Evolutionary conservation across 2,329 filamentous ascomycete species (phyloP), one percentile per base, ranked within the genome.

Genomic region (Fusarium decemcellulare): DNA sequence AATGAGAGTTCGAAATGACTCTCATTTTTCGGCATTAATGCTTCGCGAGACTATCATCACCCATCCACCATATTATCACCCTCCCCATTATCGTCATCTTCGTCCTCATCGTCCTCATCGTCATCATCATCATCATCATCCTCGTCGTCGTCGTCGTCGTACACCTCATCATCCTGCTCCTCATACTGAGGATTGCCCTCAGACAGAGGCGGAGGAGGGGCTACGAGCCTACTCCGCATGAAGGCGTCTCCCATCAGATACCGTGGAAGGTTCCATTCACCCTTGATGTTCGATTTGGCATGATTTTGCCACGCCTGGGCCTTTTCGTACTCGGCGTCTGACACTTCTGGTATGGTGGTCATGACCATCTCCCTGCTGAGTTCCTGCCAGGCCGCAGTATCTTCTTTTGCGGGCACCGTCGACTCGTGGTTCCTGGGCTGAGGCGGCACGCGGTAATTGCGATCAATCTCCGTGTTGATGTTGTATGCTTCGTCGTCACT

Each of bases 401-500:
- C 56, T n/a, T 61, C 52, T 34, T 40, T 43, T 6, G 23, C 5
- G 10, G 58, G 58, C 12, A 55, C 53, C 29, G 15, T 16, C 10
- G 29, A 39, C 5, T 32, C 14, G 1, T 30, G 30, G 18, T 62
- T 36, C 18, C 58, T 71, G 44, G 43, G 55, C 10, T 43, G 37
- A 7, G 60, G 27, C 29, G 57, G 61, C 42, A 71, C 63, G 23
- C 68, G 65, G 42, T 71, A 71, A 32, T 68, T 65, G 23, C 68
- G 68, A 8, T 71, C 34, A 39, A 71, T 52, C 30, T 71, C 65
- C 3, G 53, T 23, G n/a, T 71, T 69, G 15, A 59, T 61, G 16
- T 62, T 58, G n/a, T 68, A 73, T n/a, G 63, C 67, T 11, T 40
- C 44, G 6, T 65, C 70, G 4, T 62, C 57, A 6, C 70, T 67